Evolutionary conservation across 768 basidiomycete species (phyloP).

Genomic region (Collybiopsis confluens): DNA sequence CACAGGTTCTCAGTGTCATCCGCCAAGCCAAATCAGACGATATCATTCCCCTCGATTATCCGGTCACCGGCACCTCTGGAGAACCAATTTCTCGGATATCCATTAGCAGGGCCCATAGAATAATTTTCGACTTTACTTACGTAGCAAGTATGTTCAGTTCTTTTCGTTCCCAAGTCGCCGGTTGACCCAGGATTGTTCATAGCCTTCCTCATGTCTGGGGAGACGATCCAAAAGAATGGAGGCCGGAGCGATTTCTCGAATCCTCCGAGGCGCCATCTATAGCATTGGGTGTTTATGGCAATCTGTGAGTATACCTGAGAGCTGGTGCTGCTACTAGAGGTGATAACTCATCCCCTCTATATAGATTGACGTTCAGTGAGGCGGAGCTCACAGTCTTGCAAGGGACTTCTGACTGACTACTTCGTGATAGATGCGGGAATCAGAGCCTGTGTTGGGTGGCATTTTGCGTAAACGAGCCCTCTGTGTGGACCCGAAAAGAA

Average conservation of each 20-base stretch:
- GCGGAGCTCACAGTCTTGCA: background rate
- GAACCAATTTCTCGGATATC: constrained; percentile 14
- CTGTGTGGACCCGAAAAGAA: background rate
- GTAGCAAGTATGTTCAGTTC: constrained; percentile 24
- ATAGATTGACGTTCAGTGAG: constrained; percentile 9
- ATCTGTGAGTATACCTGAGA: background rate
- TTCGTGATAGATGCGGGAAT: background rate
- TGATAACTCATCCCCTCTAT: background rate
- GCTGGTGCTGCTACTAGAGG: background rate
- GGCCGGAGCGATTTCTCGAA: background rate
- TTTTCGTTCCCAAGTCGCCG: background rate
- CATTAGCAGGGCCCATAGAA: constrained; percentile 16
- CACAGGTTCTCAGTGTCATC: background rate
- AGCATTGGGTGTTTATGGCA: background rate
- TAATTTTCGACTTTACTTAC: constrained; percentile 15
- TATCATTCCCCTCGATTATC: constrained; percentile 26
- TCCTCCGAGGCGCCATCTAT: background rate
- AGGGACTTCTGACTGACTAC: background rate
- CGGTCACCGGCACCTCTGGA: constrained; percentile 22
- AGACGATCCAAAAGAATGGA: constrained; percentile 8
- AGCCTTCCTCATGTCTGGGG: constrained; percentile 1
- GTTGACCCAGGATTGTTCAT: too few relatives aligned
- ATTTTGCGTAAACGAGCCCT: background rate
- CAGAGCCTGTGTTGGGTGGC: constrained; percentile 4
- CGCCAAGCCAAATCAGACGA: constrained; percentile 22